Conservation (phyloP, 192 early-diverging fungal species). For the Linnemannia exigua region DNA sequence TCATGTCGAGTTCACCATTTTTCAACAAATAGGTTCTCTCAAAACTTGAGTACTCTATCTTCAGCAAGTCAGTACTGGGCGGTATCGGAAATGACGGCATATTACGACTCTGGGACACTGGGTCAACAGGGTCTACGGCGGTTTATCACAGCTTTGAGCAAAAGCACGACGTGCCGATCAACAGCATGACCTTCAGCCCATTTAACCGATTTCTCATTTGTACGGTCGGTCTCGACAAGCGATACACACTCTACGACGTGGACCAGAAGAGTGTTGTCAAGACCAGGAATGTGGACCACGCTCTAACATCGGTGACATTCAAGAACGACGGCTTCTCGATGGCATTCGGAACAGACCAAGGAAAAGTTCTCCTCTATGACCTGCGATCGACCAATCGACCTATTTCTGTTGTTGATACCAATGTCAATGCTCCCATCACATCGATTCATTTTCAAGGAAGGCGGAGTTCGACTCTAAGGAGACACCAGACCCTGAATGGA, state of each 20-base stretch:
- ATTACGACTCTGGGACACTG: constrained; percentile 60
- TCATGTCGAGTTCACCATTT: background rate
- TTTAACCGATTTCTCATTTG: constrained; percentile 58
- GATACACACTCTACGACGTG: constrained; percentile 59
- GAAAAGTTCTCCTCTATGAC: constrained; percentile 60
- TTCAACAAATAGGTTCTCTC: constrained; percentile 19
- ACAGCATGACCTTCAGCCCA: constrained; percentile 60
- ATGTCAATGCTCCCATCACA: constrained; percentile 35
- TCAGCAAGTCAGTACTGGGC: constrained; percentile 55
- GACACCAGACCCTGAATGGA: constrained; percentile 39
- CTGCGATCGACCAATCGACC: constrained; percentile 52
- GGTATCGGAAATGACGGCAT: constrained; percentile 57
- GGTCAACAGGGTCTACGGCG: constrained; percentile 35
- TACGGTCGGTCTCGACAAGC: constrained; percentile 57
- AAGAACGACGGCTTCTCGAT: constrained; percentile 59
- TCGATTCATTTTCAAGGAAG: constrained; percentile 44
- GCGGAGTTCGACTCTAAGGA: constrained; percentile 3
- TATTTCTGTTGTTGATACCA: constrained; percentile 45
- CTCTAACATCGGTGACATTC: constrained; percentile 56
- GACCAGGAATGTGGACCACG: constrained; percentile 48
- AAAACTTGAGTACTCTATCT: constrained; percentile 54
- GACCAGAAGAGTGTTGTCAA: constrained; percentile 57
- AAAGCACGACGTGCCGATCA: constrained; percentile 52
- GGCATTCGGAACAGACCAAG: constrained; percentile 58
- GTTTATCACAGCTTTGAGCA: constrained; percentile 53